Conservation (phyloP, 108 stramenopile genomes). For the Nitzschia sp. region DNA sequence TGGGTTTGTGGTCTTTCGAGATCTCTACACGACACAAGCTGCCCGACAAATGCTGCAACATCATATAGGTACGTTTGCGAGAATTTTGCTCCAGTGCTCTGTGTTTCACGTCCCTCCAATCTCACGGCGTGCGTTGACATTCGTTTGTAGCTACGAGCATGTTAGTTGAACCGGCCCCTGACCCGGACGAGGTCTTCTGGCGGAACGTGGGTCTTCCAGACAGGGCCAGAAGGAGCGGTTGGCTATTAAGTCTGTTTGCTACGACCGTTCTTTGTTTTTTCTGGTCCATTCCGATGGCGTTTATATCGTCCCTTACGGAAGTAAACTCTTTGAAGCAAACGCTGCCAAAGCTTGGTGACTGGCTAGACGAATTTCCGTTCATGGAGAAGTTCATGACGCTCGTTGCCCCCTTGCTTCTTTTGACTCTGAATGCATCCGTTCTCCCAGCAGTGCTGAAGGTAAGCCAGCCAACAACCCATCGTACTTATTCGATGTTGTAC, state of each 20-base stretch:
- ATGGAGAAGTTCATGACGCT: constrained; percentile 38
- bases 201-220: constrained; percentile 46
- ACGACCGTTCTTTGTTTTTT: constrained; percentile 49
- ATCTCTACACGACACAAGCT: constrained; percentile 25
- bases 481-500: constrained; percentile 50
- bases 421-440: constrained; percentile 27
- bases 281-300: constrained; percentile 61
- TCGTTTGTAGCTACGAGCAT: constrained; percentile 16
- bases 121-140: neutral
- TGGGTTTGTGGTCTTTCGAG: constrained; percentile 47
- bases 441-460: constrained; percentile 38
- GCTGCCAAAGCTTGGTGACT: constrained; percentile 36
- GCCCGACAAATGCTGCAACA: constrained; percentile 53
- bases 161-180: constrained; percentile 37
- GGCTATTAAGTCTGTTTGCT: constrained; percentile 35
- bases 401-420: constrained; percentile 46
- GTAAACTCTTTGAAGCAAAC: constrained; percentile 43
- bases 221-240: constrained; percentile 34
- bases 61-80: constrained; percentile 10
- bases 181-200: constrained; percentile 54
- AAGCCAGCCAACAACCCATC: no score
- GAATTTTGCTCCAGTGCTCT: neutral
- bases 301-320: constrained; percentile 50
- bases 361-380: constrained; percentile 34
- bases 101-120: neutral